Percentiles rank a stretch among this genome's conserved stretches.
Conservation (phyloP, 257 asterid genomes). For the Apocynum venetum region DNA sequence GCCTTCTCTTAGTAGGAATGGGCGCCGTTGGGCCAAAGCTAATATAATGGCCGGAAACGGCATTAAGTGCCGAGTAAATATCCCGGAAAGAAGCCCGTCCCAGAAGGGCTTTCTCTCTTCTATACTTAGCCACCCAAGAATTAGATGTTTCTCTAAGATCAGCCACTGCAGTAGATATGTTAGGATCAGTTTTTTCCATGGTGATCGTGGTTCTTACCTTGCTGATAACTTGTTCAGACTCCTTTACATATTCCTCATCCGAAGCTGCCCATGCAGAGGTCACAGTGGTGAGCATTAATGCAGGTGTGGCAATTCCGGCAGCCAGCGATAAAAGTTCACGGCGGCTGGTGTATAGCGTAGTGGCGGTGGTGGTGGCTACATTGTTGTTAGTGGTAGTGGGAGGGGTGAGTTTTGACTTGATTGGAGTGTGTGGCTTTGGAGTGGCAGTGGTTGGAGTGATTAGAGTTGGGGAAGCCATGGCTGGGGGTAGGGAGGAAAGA, state of each 20-base stretch:
- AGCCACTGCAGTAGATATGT: slow-evolving; percentile 62
- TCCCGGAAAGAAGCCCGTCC: slow-evolving; percentile 86
- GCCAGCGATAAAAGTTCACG: slow-evolving; percentile 51
- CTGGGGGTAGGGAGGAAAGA: background rate
- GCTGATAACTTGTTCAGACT: slow-evolving; percentile 57
- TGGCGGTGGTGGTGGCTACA: slow-evolving; percentile 15
- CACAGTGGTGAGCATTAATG: slow-evolving; percentile 22
- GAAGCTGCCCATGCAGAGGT: slow-evolving; percentile 44
- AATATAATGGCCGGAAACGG: slow-evolving; percentile 91
- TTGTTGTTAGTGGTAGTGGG: slow-evolving; percentile 19
- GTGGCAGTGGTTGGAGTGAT: slow-evolving; percentile 48
- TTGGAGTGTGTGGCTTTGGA: slow-evolving; percentile 36
- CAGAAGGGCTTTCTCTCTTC: slow-evolving; percentile 70
- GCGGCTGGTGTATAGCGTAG: slow-evolving; percentile 34
- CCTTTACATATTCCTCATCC: slow-evolving; percentile 76
- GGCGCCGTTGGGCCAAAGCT: slow-evolving; percentile 98
- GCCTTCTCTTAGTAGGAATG: slow-evolving; percentile 80
- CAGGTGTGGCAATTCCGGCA: slow-evolving; percentile 28
- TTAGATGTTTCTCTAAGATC: slow-evolving; percentile 72
- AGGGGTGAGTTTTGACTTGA: slow-evolving; percentile 34
- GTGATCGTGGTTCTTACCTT: slow-evolving; percentile 62
- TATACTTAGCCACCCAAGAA: slow-evolving; percentile 91
- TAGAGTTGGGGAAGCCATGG: slow-evolving; percentile 69
- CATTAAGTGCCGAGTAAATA: slow-evolving; percentile 84
- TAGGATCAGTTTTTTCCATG: slow-evolving; percentile 70